Evolutionary conservation across 306 rosid species (phyloP).

Genomic region (Echinosophora koreensis): DNA sequence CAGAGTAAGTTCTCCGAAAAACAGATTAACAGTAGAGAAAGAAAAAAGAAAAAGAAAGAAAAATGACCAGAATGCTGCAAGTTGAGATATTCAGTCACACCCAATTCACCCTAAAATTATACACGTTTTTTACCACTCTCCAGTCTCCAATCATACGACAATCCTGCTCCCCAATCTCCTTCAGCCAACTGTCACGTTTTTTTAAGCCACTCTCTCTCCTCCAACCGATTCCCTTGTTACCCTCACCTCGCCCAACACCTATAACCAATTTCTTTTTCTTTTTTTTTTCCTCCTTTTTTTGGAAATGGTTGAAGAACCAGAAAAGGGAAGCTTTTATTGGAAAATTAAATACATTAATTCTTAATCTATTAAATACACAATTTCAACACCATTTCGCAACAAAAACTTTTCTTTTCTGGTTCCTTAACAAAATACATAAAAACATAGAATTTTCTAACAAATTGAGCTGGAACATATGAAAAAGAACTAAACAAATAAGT

Average conservation of each 20-base stretch:
- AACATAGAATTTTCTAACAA: conserved; percentile 18
- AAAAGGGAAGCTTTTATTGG: too few relatives aligned
- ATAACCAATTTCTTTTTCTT: too few relatives aligned
- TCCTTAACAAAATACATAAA: not conserved
- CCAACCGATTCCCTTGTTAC: conserved; percentile 3
- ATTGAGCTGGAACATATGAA: conserved; percentile 12
- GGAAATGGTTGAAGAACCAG: too few relatives aligned
- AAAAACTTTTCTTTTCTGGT: too few relatives aligned
- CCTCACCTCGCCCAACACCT: not conserved
- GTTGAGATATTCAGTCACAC: not conserved
- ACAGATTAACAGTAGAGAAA: not conserved
- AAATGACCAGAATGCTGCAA: not conserved
- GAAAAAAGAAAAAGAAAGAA: not conserved
- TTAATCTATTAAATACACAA: too few relatives aligned
- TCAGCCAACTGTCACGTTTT: not conserved
- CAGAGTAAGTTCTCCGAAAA: not conserved
- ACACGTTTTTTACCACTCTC: not conserved
- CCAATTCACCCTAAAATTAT: not conserved
- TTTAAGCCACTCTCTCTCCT: not conserved
- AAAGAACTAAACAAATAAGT: conserved; percentile 10
- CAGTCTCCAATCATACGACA: not conserved
- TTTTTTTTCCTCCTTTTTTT: too few relatives aligned
- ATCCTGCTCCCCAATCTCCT: not conserved
- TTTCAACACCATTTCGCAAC: too few relatives aligned
- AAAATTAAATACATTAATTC: too few relatives aligned